phyloP scores from a whole-genome alignment of 2,329 filamentous ascomycete species.

The Exophiala bonariae region DNA sequence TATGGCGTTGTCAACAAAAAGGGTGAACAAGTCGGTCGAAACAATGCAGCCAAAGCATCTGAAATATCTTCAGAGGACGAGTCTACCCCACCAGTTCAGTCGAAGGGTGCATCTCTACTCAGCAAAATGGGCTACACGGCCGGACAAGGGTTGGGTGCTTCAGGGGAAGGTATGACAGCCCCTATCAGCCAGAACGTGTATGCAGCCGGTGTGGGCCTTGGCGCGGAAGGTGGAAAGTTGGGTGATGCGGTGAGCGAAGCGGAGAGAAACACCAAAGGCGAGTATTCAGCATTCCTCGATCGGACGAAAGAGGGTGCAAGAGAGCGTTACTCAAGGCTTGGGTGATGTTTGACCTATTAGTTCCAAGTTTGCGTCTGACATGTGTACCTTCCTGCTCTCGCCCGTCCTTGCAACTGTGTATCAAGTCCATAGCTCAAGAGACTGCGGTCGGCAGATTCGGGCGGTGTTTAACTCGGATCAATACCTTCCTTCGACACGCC shows the following conservation, averaged over 20 bases:
- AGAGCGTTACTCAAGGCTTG: slow-evolving; percentile 48
- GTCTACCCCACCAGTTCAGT: slow-evolving; percentile 35
- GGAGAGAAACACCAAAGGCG: slow-evolving; percentile 46
- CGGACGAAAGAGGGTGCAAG: slow-evolving; percentile 48
- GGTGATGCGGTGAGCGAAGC: slow-evolving; percentile 51
- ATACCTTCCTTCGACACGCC: no score
- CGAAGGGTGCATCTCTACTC: slow-evolving; percentile 52
- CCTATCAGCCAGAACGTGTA: slow-evolving; percentile 51
- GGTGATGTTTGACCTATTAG: slow-evolving; percentile 2
- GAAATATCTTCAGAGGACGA: slow-evolving; percentile 11
- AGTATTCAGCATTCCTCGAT: slow-evolving; percentile 50
- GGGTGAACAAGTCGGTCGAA: slow-evolving; percentile 23
- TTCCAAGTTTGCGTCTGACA: no score
- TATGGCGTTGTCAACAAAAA: slow-evolving; percentile 40
- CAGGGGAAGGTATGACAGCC: slow-evolving; percentile 46
- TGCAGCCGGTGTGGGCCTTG: slow-evolving; percentile 50
- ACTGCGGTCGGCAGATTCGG: no score
- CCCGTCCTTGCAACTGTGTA: no score
- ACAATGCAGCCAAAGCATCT: slow-evolving; percentile 9
- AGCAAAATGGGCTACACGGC: slow-evolving; percentile 53
- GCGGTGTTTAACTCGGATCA: no score
- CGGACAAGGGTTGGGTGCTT: slow-evolving; percentile 48
- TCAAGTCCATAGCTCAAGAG: no score
- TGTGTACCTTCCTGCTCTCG: no score
- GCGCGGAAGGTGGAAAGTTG: slow-evolving; percentile 49